phyloP scores from a whole-genome alignment of 2,329 filamentous ascomycete genomes.

The Microdochium trichocladiopsis region DNA sequence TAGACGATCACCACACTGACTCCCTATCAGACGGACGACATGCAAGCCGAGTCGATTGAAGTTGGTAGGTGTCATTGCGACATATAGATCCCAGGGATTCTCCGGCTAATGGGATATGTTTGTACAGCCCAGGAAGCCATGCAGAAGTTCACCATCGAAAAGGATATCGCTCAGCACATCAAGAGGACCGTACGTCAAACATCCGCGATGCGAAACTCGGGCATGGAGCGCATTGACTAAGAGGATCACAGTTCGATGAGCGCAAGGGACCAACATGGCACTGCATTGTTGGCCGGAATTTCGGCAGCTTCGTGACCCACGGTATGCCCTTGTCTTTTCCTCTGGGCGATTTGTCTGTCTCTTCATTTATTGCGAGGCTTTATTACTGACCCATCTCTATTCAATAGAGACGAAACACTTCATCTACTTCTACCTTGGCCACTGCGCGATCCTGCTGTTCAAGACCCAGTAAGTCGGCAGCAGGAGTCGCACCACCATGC shows the following conservation, averaged over 20 bases:
- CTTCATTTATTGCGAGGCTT: not conserved
- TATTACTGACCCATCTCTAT: slow-evolving; percentile 4
- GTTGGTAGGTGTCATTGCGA: slow-evolving; percentile 61
- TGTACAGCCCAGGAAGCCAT: slow-evolving; percentile 53
- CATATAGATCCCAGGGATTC: slow-evolving; percentile 5
- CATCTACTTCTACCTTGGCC: slow-evolving; percentile 99
- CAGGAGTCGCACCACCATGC: not conserved
- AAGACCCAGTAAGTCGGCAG: slow-evolving; percentile 76
- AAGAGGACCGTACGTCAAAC: slow-evolving; percentile 24
- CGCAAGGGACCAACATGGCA: slow-evolving; percentile 98
- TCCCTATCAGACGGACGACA: slow-evolving; percentile 73
- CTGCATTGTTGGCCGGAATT: slow-evolving; percentile 97
- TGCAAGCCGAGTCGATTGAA: slow-evolving; percentile 94
- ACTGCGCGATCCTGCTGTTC: slow-evolving; percentile 96
- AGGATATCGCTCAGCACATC: slow-evolving; percentile 34
- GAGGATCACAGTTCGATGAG: slow-evolving; percentile 72
- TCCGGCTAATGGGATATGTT: not conserved
- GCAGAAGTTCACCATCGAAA: slow-evolving; percentile 56
- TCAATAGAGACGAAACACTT: slow-evolving; percentile 93
- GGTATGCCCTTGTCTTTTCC: slow-evolving; percentile 46
- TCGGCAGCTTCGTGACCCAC: slow-evolving; percentile 97
- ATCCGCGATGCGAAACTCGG: not conserved
- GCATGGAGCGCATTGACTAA: not conserved
- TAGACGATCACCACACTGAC: slow-evolving; percentile 18
- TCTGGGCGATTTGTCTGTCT: not conserved